Evolutionary conservation across 495 filamentous ascomycete species (phyloP).

Genomic region (Penicillium malachiteum): DNA sequence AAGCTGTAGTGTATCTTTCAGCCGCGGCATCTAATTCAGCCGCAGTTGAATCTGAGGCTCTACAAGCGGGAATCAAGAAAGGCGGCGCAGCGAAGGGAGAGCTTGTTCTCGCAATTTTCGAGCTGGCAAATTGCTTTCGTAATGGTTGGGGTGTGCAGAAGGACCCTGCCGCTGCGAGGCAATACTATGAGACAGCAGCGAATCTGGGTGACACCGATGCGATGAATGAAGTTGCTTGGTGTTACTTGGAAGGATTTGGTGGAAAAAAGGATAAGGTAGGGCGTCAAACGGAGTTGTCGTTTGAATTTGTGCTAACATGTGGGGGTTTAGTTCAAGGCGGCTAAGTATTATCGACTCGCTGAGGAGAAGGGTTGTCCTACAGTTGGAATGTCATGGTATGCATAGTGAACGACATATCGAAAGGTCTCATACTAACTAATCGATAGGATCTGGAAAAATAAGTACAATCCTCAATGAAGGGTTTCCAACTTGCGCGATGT

Average conservation of each 20-base stretch:
- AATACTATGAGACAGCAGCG: constrained; percentile 96
- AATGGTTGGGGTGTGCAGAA: constrained; percentile 93
- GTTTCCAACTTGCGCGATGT: background rate
- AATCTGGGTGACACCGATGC: constrained; percentile 96
- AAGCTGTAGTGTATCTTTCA: constrained; percentile 79
- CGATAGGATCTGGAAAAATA: constrained; percentile 93
- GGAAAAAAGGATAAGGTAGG: constrained; percentile 96
- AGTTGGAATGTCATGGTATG: constrained; percentile 94
- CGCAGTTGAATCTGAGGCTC: constrained; percentile 75
- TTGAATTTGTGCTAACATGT: constrained; percentile 10
- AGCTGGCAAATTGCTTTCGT: constrained; percentile 89
- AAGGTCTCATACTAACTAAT: constrained; percentile 17
- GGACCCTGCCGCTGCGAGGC: constrained; percentile 82
- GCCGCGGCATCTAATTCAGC: constrained; percentile 91
- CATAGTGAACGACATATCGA: too few relatives aligned
- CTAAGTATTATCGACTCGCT: constrained; percentile 90
- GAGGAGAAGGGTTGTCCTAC: constrained; percentile 87
- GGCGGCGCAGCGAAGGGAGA: constrained; percentile 95
- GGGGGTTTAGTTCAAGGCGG: constrained; percentile 70
- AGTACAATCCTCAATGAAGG: constrained; percentile 67
- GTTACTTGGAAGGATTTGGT: constrained; percentile 91
- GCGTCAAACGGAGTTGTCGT: constrained; percentile 12
- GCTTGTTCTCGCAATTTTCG: constrained; percentile 95
- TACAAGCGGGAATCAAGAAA: constrained; percentile 83
- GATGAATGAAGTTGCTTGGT: constrained; percentile 97